phyloP scores from a whole-genome alignment of 352 stramenopile species.

The Phytopythium vexans region DNA sequence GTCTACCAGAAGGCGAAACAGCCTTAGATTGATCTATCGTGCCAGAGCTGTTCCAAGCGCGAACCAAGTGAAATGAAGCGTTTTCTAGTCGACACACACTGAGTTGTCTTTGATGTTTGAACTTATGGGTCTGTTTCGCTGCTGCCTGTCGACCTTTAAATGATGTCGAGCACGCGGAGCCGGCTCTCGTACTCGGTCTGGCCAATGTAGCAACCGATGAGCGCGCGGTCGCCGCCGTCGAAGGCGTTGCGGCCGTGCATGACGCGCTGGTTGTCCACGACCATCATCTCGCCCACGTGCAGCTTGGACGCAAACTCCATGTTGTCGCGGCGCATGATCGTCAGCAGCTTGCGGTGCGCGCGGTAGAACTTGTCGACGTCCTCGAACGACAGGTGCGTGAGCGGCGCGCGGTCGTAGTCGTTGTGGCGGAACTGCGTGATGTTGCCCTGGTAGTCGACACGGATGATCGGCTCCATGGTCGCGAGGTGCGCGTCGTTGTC shows the following conservation, averaged over 20 bases:
- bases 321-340: slow-evolving; percentile 51
- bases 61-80: too few species aligned
- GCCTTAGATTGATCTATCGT: too few species aligned
- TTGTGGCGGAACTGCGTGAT: slow-evolving; percentile 87
- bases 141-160: slow-evolving; percentile 28
- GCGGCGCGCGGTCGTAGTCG: slow-evolving; percentile 80
- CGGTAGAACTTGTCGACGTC: slow-evolving; percentile 72
- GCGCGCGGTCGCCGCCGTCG: slow-evolving; percentile 62
- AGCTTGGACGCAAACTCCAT: slow-evolving; percentile 68
- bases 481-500: slow-evolving; percentile 74
- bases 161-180: slow-evolving; percentile 77
- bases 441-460: slow-evolving; percentile 65
- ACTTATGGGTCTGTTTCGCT: not conserved
- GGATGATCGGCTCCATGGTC: slow-evolving; percentile 80
- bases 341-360: slow-evolving; percentile 66
- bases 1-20: too few species aligned
- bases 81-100: not conserved
- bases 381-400: slow-evolving; percentile 77
- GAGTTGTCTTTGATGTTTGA: not conserved
- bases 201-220: slow-evolving; percentile 89
- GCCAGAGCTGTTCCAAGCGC: too few species aligned
- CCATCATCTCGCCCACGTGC: slow-evolving; percentile 77
- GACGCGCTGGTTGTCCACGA: slow-evolving; percentile 88
- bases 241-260: slow-evolving; percentile 83
- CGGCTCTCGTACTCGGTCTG: slow-evolving; percentile 83